phyloP scores from a whole-genome alignment of 2,329 filamentous ascomycete species.

The Beauveria scarabaeidicola region DNA sequence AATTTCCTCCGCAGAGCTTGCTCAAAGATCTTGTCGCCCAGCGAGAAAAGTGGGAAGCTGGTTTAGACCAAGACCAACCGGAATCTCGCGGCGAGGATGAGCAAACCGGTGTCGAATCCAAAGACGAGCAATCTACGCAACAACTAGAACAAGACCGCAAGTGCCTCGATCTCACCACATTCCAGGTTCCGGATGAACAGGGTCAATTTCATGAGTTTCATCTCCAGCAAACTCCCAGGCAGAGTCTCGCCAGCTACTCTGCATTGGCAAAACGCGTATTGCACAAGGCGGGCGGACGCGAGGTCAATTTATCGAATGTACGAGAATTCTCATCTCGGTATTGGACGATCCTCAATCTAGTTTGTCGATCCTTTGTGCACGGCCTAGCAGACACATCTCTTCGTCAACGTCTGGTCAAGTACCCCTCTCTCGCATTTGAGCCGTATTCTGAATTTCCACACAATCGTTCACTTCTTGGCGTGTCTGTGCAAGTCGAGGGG shows the following conservation, averaged over 20 bases:
- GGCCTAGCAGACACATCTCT: conserved; percentile 43
- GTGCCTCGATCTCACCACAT: conserved; percentile 11
- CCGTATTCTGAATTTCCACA: conserved; percentile 19
- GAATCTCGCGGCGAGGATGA: conserved; percentile 29
- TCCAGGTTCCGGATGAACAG: conserved; percentile 16
- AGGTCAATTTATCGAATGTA: conserved; percentile 39
- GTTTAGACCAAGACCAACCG: conserved; percentile 32
- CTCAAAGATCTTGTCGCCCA: conserved; percentile 53
- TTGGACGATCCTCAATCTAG: conserved; percentile 39
- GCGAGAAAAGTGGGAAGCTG: conserved; percentile 63
- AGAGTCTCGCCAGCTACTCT: conserved; percentile 39
- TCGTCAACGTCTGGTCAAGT: conserved; percentile 34
- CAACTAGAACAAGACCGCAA: neutral
- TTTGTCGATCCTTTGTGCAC: conserved; percentile 45
- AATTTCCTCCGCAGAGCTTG: conserved; percentile 56
- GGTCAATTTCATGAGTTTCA: conserved; percentile 18
- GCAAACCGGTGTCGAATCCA: conserved; percentile 18
- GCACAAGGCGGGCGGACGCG: conserved; percentile 39
- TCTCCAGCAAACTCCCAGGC: conserved; percentile 34
- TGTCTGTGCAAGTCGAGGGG: conserved; percentile 47
- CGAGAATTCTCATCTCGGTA: conserved; percentile 35
- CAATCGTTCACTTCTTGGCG: conserved; percentile 43
- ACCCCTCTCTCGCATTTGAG: conserved; percentile 38
- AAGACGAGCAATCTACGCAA: conserved; percentile 18
- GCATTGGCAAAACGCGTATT: conserved; percentile 40